Percentiles rank a stretch among this genome's conserved stretches.
These are phyloP conservation scores for Heritiera fomes DNA, from an alignment of 345 rosid genomes.

Conservation along the genomic window DNA sequence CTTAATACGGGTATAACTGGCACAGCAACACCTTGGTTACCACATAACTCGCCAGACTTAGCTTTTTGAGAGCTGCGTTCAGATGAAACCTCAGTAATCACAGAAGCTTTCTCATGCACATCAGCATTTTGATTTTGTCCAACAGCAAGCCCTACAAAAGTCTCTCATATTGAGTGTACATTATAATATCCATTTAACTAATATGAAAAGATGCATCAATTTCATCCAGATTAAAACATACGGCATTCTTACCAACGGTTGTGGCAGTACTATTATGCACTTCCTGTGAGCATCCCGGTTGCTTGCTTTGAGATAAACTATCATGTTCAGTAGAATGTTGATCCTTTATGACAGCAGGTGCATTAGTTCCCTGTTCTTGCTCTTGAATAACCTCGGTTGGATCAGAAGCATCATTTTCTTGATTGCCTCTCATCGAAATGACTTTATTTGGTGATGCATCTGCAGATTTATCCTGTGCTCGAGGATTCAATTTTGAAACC, in stretches of 20 bases:
- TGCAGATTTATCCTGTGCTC: slow-evolving; percentile 57
- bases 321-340: slow-evolving; percentile 24
- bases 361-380: slow-evolving; percentile 23
- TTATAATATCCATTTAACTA: not conserved
- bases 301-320: slow-evolving; percentile 21
- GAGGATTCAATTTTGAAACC: slow-evolving; percentile 43
- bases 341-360: slow-evolving; percentile 15
- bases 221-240: slow-evolving; percentile 4
- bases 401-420: slow-evolving; percentile 44
- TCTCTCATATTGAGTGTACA: slow-evolving; percentile 3
- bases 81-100: slow-evolving; percentile 62
- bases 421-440: slow-evolving; percentile 35
- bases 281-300: slow-evolving; percentile 17
- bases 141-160: slow-evolving; percentile 42
- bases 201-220: slow-evolving; percentile 6
- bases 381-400: slow-evolving; percentile 38
- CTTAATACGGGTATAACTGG: slow-evolving; percentile 28
- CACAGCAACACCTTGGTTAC: slow-evolving; percentile 31
- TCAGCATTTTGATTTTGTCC: slow-evolving; percentile 49
- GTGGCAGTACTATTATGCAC: slow-evolving; percentile 23
- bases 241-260: slow-evolving; percentile 32
- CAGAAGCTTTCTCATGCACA: slow-evolving; percentile 61
- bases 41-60: slow-evolving; percentile 42
- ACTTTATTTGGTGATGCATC: slow-evolving; percentile 26
- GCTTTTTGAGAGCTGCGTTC: slow-evolving; percentile 52